These are phyloP conservation scores for Backusella australiensis DNA, from an alignment of 192 early-diverging fungal genomes.

Conservation along the genomic window DNA sequence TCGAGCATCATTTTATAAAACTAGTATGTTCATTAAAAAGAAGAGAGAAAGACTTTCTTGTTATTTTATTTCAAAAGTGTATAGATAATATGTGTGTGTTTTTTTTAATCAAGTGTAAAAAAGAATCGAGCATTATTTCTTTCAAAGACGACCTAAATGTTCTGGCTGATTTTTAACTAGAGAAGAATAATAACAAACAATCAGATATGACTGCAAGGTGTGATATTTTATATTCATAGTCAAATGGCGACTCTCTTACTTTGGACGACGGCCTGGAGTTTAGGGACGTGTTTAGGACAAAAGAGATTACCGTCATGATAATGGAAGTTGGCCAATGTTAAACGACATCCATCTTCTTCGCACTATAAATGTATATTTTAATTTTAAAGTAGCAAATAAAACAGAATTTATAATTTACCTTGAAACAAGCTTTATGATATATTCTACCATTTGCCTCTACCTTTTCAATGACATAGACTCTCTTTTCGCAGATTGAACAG, in stretches of 20 bases:
- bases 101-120: neutral
- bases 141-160: slow-evolving; percentile 9
- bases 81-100: neutral
- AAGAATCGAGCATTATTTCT: neutral
- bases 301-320: slow-evolving; percentile 3
- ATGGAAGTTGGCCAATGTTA: slow-evolving; percentile 26
- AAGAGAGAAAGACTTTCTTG: neutral
- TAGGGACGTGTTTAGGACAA: slow-evolving; percentile 29
- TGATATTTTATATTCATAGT: neutral
- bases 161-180: slow-evolving; percentile 3
- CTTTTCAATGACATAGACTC: slow-evolving; percentile 22
- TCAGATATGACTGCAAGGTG: neutral
- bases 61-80: neutral
- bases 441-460: slow-evolving; percentile 20
- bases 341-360: slow-evolving; percentile 21
- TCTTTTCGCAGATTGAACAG: slow-evolving; percentile 12
- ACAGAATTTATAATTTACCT: neutral
- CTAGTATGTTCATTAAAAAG: neutral
- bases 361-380: neutral
- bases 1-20: neutral
- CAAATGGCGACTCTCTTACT: neutral
- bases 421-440: slow-evolving; percentile 20
- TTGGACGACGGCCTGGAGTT: slow-evolving; percentile 19
- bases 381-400: neutral
- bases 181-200: slow-evolving; percentile 3